Evolutionary conservation across 495 filamentous ascomycete species (phyloP).

Genomic region (Neurospora hispaniola): DNA sequence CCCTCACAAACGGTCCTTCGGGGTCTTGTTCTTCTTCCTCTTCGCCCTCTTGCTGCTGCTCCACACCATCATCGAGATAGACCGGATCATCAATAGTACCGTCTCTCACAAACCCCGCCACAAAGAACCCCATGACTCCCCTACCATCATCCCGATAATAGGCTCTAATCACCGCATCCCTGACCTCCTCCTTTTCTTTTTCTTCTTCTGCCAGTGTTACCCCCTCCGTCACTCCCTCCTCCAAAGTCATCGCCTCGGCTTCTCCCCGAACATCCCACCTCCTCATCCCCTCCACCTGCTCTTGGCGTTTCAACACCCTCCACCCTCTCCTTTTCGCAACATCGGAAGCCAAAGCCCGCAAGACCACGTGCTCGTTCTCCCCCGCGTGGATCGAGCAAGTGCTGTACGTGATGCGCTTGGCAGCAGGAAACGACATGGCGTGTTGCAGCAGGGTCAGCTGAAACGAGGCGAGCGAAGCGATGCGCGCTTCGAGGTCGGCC

Average conservation of each 20-base stretch:
- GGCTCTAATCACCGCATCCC: conserved; percentile 72
- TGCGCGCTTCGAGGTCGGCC: conserved; percentile 40
- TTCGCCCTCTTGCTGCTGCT: background rate
- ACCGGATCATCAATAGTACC: background rate
- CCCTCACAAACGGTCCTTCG: conserved; percentile 27
- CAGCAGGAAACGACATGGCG: conserved; percentile 73
- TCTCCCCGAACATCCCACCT: conserved; percentile 64
- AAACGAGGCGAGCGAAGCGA: conserved; percentile 62
- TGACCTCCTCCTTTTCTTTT: conserved; percentile 22
- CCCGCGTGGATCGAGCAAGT: conserved; percentile 80
- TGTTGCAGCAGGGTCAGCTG: conserved; percentile 70
- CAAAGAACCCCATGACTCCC: conserved; percentile 47
- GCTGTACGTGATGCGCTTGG: conserved; percentile 71
- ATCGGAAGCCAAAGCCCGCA: conserved; percentile 51
- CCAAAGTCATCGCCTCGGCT: conserved; percentile 27
- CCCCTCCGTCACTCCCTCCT: background rate
- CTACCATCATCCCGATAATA: conserved; percentile 61
- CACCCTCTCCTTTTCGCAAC: conserved; percentile 62
- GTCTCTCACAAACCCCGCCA: conserved; percentile 37
- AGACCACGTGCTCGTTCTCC: conserved; percentile 83
- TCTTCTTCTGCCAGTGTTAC: conserved; percentile 52
- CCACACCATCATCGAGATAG: background rate
- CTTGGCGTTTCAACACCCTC: conserved; percentile 56
- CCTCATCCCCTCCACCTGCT: conserved; percentile 60
- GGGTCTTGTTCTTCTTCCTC: conserved; percentile 8